Percentiles rank a stretch among this genome's conserved stretches.
These are phyloP conservation scores for Chenopodium album DNA, from an alignment of 148 eudicot genomes.

Conservation along the genomic window DNA sequence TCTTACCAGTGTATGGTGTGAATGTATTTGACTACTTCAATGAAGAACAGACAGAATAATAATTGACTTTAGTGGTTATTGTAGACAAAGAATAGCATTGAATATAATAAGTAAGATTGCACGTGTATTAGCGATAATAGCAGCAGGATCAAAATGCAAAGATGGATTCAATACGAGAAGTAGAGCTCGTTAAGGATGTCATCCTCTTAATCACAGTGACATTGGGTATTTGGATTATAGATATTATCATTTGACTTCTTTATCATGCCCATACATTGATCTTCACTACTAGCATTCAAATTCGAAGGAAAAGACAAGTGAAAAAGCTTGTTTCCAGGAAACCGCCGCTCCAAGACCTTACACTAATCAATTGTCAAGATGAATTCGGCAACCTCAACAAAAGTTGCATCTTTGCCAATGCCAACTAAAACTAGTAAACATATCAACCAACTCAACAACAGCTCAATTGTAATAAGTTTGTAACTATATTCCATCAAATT, in stretches of 20 bases:
- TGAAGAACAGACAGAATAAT: neutral
- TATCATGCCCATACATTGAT: neutral
- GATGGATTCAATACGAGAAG: too few species aligned
- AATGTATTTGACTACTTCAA: neutral
- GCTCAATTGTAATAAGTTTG: neutral
- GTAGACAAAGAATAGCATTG: neutral
- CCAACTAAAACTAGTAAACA: neutral
- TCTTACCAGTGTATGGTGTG: neutral
- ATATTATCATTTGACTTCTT: too few species aligned
- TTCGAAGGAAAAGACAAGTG: neutral
- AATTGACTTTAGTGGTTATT: neutral
- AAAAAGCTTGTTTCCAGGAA: neutral
- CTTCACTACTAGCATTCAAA: neutral
- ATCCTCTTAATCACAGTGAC: neutral
- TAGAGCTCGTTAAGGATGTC: neutral
- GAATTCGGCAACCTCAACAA: too few species aligned
- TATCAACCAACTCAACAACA: neutral
- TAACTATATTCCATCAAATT: neutral
- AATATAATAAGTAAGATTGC: neutral
- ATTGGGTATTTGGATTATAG: too few species aligned
- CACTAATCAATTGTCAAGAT: too few species aligned
- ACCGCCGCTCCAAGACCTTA: too few species aligned
- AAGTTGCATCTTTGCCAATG: neutral
- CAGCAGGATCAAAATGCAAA: too few species aligned
- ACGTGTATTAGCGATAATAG: neutral